A percentile compares a stretch with the other conserved stretches of the same genome.
Evolutionary conservation across 2,329 filamentous ascomycete species (phyloP).

Genomic region (Colletotrichum musae): DNA sequence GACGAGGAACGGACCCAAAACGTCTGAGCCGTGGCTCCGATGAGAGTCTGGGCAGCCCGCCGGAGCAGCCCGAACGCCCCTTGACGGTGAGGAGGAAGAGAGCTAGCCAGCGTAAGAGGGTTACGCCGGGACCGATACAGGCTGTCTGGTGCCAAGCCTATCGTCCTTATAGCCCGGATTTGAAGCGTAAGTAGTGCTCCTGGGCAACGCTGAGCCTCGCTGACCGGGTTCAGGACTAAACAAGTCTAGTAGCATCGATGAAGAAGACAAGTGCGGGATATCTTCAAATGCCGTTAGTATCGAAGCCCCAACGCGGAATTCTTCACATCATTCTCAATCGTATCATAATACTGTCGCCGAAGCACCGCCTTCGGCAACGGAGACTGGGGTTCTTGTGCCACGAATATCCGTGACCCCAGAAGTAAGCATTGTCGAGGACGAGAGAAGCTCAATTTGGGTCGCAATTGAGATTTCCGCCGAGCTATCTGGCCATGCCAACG

Average conservation of each 20-base stretch:
- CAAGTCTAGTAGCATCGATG: not conserved
- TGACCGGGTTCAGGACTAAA: not conserved
- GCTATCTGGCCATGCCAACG: constrained; percentile 45
- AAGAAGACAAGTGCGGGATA: not conserved
- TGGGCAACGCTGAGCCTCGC: not conserved
- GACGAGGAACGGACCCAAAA: constrained; percentile 41
- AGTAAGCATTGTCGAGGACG: constrained; percentile 51
- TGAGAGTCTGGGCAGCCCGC: constrained; percentile 45
- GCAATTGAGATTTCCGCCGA: constrained; percentile 64
- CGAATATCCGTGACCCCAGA: constrained; percentile 61
- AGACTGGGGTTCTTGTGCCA: constrained; percentile 55
- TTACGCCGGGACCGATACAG: not conserved
- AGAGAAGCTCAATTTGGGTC: constrained; percentile 59
- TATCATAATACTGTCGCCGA: not conserved
- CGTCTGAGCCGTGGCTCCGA: constrained; percentile 46
- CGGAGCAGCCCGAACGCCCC: constrained; percentile 46
- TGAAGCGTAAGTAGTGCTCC: constrained; percentile 4
- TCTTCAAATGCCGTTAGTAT: not conserved
- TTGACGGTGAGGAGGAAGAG: constrained; percentile 55
- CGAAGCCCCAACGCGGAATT: not conserved
- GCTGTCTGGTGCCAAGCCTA: not conserved
- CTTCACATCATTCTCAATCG: not conserved
- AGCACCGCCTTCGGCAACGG: not conserved
- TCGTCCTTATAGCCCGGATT: not conserved
- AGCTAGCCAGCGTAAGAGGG: constrained; percentile 32